phyloP scores from a whole-genome alignment of 441 rosid genomes.

The Gossypium gossypioides region DNA sequence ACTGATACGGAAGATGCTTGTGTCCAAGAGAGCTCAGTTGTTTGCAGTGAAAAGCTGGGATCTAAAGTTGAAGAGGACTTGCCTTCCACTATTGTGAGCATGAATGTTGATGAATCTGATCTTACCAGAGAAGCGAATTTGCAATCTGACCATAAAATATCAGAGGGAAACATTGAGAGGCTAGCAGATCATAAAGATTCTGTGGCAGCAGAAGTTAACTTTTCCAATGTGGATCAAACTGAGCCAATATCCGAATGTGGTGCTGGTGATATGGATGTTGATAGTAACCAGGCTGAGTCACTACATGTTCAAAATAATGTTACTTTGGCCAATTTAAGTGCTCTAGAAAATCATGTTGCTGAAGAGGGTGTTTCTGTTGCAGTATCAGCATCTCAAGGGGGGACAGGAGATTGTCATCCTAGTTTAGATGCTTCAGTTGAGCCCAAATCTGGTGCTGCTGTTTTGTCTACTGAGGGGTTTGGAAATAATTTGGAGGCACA shows the following conservation, averaged over 20 bases:
- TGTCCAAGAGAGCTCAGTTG: slow-evolving; percentile 45
- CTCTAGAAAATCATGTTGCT: slow-evolving; percentile 20
- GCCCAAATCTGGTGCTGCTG: slow-evolving; percentile 22
- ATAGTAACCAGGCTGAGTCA: slow-evolving; percentile 2
- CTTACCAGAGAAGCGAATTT: slow-evolving; percentile 21
- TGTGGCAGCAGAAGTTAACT: slow-evolving; percentile 24
- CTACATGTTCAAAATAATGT: slow-evolving; percentile 11
- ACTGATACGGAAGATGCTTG: slow-evolving; percentile 61
- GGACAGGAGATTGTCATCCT: slow-evolving; percentile 26
- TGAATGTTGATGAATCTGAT: slow-evolving; percentile 33
- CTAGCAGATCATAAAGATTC: slow-evolving; percentile 22
- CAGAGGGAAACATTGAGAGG: slow-evolving; percentile 30
- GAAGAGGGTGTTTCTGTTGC: slow-evolving; percentile 22
- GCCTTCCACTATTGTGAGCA: slow-evolving; percentile 21
- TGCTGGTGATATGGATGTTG: background rate
- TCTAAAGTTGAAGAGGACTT: slow-evolving; percentile 26
- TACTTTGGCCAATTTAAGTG: slow-evolving; percentile 19
- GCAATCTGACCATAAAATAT: slow-evolving; percentile 28
- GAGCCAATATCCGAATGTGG: slow-evolving; percentile 18
- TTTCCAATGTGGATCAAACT: slow-evolving; percentile 26
- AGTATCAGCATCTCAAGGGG: slow-evolving; percentile 22
- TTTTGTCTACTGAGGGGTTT: slow-evolving; percentile 25
- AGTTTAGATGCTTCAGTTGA: slow-evolving; percentile 27
- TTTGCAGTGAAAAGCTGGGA: slow-evolving; percentile 35
- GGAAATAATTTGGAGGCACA: slow-evolving; percentile 24